phyloP scores from a whole-genome alignment of 2,329 filamentous ascomycete species.

The Aaosphaeria arxii region DNA sequence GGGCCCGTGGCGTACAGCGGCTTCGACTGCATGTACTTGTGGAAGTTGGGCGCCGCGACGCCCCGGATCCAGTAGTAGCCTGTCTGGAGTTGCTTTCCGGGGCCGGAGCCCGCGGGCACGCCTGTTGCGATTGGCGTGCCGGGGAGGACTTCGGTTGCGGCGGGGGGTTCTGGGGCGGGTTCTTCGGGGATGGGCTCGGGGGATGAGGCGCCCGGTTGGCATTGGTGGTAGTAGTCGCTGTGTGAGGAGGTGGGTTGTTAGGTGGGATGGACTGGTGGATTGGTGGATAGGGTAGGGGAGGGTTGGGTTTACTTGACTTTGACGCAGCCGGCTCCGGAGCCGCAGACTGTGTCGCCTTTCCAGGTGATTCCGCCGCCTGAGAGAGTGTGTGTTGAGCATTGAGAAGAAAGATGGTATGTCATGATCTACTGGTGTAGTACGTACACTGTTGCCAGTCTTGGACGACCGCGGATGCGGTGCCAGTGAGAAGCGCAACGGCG shows the following conservation, averaged over 20 bases:
- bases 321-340: conserved; percentile 24
- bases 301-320: conserved; percentile 21
- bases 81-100: conserved; percentile 46
- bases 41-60: conserved; percentile 56
- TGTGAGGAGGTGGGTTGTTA: conserved; percentile 2
- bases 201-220: conserved; percentile 35
- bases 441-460: conserved; percentile 35
- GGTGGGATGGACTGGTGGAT: neutral
- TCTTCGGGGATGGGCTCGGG: conserved; percentile 5
- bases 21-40: conserved; percentile 39
- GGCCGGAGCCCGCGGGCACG: conserved; percentile 29
- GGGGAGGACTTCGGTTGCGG: conserved; percentile 8
- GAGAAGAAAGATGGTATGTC: neutral
- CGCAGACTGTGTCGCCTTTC: conserved; percentile 24
- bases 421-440: neutral
- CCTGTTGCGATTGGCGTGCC: conserved; percentile 19
- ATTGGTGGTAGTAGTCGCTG: conserved; percentile 40
- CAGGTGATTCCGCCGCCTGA: conserved; percentile 28
- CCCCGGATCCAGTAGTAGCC: conserved; percentile 59
- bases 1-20: conserved; percentile 41
- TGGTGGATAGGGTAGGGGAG: neutral
- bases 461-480: conserved; percentile 21
- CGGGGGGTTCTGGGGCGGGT: conserved; percentile 11
- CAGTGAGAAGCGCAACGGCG: conserved; percentile 19
- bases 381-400: neutral